These are phyloP conservation scores for Blakeslea trispora DNA, from an alignment of 371 early-diverging fungal genomes.

Conservation along the genomic window DNA sequence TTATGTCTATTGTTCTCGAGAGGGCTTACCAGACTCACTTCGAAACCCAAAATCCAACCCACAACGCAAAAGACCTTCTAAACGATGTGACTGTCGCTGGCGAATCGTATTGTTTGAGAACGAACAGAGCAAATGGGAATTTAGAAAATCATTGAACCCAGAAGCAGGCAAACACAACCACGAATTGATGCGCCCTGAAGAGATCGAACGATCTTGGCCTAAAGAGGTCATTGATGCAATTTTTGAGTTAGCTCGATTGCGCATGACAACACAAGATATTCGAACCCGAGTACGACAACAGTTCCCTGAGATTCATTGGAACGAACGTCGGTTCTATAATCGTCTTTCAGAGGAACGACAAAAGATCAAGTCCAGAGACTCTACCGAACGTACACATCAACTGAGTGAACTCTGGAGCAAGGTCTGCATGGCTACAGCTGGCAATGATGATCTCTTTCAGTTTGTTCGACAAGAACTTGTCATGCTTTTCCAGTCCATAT, in stretches of 20 bases:
- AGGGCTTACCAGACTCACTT: slow-evolving; percentile 64
- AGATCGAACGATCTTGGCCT: slow-evolving; percentile 63
- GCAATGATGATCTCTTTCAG: slow-evolving; percentile 41
- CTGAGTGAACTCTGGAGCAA: slow-evolving; percentile 36
- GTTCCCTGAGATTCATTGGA: slow-evolving; percentile 62
- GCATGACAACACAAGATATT: slow-evolving; percentile 58
- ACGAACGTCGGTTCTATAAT: slow-evolving; percentile 66
- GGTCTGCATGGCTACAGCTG: slow-evolving; percentile 42
- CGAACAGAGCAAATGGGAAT: slow-evolving; percentile 55
- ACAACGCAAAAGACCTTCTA: slow-evolving; percentile 60
- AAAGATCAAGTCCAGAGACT: slow-evolving; percentile 55
- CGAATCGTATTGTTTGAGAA: slow-evolving; percentile 58
- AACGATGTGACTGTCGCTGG: slow-evolving; percentile 69
- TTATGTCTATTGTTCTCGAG: slow-evolving; percentile 66
- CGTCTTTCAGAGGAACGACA: slow-evolving; percentile 61
- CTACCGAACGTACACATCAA: slow-evolving; percentile 47
- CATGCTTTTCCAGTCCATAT: slow-evolving; percentile 36
- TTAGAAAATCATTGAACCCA: slow-evolving; percentile 62
- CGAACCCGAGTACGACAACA: slow-evolving; percentile 52
- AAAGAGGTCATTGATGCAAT: slow-evolving; percentile 57
- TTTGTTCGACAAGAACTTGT: slow-evolving; percentile 36
- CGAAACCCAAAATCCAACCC: slow-evolving; percentile 57
- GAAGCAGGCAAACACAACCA: slow-evolving; percentile 62
- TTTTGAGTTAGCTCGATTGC: slow-evolving; percentile 47
- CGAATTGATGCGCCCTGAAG: slow-evolving; percentile 55